Evolutionary conservation across 2,329 filamentous ascomycete species (phyloP).

Genomic region (Falciphora oryzae): DNA sequence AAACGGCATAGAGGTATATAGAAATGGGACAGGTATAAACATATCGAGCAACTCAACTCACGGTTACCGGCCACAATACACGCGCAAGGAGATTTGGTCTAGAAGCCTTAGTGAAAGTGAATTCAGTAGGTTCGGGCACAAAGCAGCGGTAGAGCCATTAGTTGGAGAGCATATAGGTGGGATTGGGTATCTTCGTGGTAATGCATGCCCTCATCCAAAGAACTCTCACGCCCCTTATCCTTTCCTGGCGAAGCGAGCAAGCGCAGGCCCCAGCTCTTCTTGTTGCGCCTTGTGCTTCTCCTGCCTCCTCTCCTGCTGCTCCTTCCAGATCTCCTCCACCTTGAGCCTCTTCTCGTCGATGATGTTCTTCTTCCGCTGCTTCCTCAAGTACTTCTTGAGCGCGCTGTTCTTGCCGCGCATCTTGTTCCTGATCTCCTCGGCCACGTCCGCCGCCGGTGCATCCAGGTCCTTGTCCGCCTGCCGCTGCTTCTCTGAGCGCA

Average conservation of each 20-base stretch:
- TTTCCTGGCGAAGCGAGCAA: slow-evolving; percentile 79
- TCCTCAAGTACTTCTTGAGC: slow-evolving; percentile 79
- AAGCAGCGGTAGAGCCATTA: neutral
- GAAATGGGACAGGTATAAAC: neutral
- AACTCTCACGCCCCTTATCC: slow-evolving; percentile 31
- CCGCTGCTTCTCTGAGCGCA: slow-evolving; percentile 71
- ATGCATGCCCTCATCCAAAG: slow-evolving; percentile 8
- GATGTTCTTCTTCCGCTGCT: slow-evolving; percentile 88
- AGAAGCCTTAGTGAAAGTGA: neutral
- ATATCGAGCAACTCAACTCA: neutral
- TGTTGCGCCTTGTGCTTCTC: slow-evolving; percentile 58
- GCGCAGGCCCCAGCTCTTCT: slow-evolving; percentile 74
- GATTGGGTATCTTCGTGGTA: slow-evolving; percentile 21
- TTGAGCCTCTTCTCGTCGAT: slow-evolving; percentile 91
- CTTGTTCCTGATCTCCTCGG: slow-evolving; percentile 64
- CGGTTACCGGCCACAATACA: neutral
- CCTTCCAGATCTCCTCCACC: slow-evolving; percentile 75
- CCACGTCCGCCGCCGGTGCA: slow-evolving; percentile 51
- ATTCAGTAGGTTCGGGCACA: neutral
- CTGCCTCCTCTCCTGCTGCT: slow-evolving; percentile 61
- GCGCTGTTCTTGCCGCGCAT: slow-evolving; percentile 87
- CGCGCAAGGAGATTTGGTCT: no score
- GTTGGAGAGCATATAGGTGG: neutral
- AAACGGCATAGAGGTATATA: neutral
- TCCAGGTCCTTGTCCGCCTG: slow-evolving; percentile 77